These are phyloP conservation scores for Hirsutella minnesotensis DNA, from an alignment of 2,329 filamentous ascomycete genomes.

Conservation along the genomic window DNA sequence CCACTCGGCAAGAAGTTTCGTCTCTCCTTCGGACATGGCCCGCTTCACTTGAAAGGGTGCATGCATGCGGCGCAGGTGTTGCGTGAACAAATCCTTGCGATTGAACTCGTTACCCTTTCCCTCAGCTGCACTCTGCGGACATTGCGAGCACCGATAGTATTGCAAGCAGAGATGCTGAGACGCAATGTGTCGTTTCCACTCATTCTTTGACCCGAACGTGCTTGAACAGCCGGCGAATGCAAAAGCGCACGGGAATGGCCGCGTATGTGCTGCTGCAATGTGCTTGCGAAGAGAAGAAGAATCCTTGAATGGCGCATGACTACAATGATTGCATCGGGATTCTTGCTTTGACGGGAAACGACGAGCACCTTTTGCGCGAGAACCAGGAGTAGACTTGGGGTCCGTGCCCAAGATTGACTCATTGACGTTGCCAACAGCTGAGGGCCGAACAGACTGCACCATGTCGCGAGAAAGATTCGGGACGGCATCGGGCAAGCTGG, in stretches of 20 bases:
- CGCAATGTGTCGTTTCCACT: slow-evolving; percentile 92
- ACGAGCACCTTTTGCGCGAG: slow-evolving; percentile 28
- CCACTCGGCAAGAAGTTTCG: slow-evolving; percentile 49
- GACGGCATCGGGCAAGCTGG: slow-evolving; percentile 25
- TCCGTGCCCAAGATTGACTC: slow-evolving; percentile 12
- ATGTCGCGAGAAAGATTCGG: slow-evolving; percentile 18
- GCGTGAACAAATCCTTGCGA: slow-evolving; percentile 89
- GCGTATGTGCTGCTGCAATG: slow-evolving; percentile 55
- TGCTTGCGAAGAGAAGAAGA: slow-evolving; percentile 55
- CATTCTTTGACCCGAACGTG: slow-evolving; percentile 85
- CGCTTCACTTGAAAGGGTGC: slow-evolving; percentile 54
- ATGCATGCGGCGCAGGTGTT: slow-evolving; percentile 92
- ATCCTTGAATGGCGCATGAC: slow-evolving; percentile 54
- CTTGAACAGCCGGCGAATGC: slow-evolving; percentile 72
- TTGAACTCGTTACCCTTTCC: slow-evolving; percentile 67
- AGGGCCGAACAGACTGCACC: slow-evolving; percentile 14
- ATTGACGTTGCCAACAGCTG: slow-evolving; percentile 18
- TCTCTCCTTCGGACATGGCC: slow-evolving; percentile 43
- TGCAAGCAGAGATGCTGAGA: slow-evolving; percentile 73
- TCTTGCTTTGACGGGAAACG: slow-evolving; percentile 46
- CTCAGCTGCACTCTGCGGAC: slow-evolving; percentile 39
- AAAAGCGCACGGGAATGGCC: slow-evolving; percentile 77
- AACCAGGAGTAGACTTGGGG: slow-evolving; percentile 12
- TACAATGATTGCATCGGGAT: slow-evolving; percentile 48
- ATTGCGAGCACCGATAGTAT: slow-evolving; percentile 53